phyloP scores from a whole-genome alignment of 768 basidiomycete species.

The Rubroboletus pulcherrimus region DNA sequence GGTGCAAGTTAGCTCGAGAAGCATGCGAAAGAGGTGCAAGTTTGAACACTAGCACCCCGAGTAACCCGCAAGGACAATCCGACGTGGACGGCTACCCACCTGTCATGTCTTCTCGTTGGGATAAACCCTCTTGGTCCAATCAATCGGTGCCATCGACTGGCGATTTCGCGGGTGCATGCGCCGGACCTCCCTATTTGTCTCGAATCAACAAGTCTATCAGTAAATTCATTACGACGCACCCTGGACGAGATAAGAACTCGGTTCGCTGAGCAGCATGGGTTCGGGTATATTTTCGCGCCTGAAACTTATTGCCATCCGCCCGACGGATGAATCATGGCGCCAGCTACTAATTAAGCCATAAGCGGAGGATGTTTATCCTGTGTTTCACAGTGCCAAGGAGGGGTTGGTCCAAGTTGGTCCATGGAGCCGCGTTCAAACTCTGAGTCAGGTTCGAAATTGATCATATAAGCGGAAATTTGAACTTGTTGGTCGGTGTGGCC shows the following conservation, averaged over 20 bases:
- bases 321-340: not conserved
- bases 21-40: not conserved
- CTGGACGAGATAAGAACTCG: not conserved
- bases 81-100: not conserved
- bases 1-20: constrained; percentile 3
- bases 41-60: not conserved
- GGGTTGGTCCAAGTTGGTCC: not conserved
- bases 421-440: not conserved
- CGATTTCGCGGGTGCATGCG: not conserved
- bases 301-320: not conserved
- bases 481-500: not conserved
- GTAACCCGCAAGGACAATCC: not conserved
- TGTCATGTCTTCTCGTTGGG: constrained; percentile 2
- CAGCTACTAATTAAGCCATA: not conserved
- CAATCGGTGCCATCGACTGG: not conserved
- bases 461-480: not conserved
- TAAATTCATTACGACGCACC: not conserved
- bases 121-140: not conserved
- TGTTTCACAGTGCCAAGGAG: not conserved
- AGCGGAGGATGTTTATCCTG: not conserved
- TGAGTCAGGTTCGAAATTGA: not conserved
- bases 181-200: not conserved
- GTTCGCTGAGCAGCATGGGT: not conserved
- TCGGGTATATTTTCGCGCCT: not conserved
- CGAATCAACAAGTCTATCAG: not conserved